Base-by-base conservation (phyloP, 2,329 filamentous ascomycete species). In the Penicillium sp. region DNA sequence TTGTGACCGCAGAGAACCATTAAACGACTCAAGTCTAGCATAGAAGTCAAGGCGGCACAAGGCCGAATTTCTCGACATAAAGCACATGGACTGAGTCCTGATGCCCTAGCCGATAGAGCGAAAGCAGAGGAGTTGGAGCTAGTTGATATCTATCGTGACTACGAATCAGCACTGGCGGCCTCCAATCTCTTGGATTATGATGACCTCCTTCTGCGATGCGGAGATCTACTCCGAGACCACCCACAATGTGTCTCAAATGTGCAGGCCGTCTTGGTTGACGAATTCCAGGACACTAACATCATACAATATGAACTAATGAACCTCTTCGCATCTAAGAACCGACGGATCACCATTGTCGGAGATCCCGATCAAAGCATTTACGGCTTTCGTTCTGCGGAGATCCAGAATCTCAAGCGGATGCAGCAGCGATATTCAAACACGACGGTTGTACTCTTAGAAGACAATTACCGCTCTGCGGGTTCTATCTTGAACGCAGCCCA, bases 361-460 rank as follows among this genome's bases (percentile, higher is more conserved):
- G 93, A 99, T 71, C 93, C 94, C 0, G 94, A 99, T 72, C 93
- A 99, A 75, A 97, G 93, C 72, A 99, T 99, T 57, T 99, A 97
- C 72, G 91, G 93, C 21, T 99, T 96, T 82, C 88, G 93, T 21
- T 93, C 91, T 8, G 93, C 94, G 10, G 93, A 99, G 73, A 91
- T 93, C 65, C 89, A 89, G 71, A 99, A 97, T 67, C 81, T 97
- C 48, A 84, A 85, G 63, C 86, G 89, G 2, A 87, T 99, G 80
- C 84, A 91, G 52, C 79, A 80, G 42, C 87, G 91, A 58, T 97
- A 89, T 69, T 87, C 87, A 0, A 83, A 89, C 27, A 94, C 92
- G 0, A 83, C 91, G 5, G 89, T 94, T 57, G 86, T 97, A 44
- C 87, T 93, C 6, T 80, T 99, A 2, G 90, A 97, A 70, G 90